Evolutionary conservation across 805 yeast genomes (phyloP).

Genomic region (Jamesozyma jinghongensis): DNA sequence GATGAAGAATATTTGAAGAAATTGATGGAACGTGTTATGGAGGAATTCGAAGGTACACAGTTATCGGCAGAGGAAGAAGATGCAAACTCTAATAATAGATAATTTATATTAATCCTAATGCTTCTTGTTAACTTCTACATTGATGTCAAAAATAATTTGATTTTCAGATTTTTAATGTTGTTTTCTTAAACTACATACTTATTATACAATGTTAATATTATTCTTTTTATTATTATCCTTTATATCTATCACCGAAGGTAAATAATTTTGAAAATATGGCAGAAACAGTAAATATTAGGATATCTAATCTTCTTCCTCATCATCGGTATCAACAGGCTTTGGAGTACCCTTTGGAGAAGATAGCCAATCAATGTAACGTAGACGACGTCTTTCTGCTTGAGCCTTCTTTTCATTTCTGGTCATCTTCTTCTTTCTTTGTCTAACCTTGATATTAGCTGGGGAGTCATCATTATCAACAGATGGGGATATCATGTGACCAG

Average conservation of each 20-base stretch:
- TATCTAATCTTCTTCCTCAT: constrained; percentile 40
- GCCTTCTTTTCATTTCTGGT: constrained; percentile 92
- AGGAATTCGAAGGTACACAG: constrained; percentile 46
- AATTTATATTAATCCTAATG: no score
- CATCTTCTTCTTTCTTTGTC: constrained; percentile 89
- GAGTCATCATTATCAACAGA: constrained; percentile 65
- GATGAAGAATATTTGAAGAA: constrained; percentile 32
- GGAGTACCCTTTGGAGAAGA: constrained; percentile 97
- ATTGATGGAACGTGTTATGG: constrained; percentile 40
- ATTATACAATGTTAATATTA: not conserved
- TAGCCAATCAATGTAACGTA: constrained; percentile 91
- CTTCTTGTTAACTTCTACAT: no score
- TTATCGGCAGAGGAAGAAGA: constrained; percentile 52
- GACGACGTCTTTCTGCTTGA: constrained; percentile 87
- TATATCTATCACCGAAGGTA: not conserved
- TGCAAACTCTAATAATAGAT: constrained; percentile 19
- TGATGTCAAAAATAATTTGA: no score
- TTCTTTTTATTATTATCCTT: not conserved
- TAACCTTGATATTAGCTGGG: constrained; percentile 92
- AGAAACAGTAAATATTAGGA: not conserved
- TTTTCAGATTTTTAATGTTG: no score
- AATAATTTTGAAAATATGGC: not conserved
- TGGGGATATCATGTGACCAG: constrained; percentile 39
- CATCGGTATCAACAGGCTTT: constrained; percentile 87
- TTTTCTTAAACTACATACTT: not conserved